Conservation (phyloP, 176 grass and related monocot species). For the Musa itinerans region DNA sequence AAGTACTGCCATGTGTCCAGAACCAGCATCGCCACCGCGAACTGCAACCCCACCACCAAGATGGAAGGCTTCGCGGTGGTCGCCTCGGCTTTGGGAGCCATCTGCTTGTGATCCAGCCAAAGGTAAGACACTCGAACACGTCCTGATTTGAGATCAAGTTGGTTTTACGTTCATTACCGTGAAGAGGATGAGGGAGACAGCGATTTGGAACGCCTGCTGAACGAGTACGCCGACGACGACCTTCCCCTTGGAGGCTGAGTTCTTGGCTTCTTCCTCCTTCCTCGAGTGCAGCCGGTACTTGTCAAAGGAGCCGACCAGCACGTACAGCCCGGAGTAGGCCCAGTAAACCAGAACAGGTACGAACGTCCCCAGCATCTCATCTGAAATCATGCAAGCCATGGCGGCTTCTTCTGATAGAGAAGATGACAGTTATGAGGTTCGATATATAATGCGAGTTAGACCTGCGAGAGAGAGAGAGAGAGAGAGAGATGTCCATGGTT, state of each 20-base stretch:
- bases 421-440: too few species aligned
- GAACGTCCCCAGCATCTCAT: background rate
- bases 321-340: background rate
- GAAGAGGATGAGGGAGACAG: background rate
- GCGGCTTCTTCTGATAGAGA: too few species aligned
- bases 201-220: background rate
- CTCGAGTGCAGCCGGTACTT: slow-evolving; percentile 1
- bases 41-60: background rate
- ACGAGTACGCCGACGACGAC: background rate
- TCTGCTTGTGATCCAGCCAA: background rate
- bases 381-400: slow-evolving; percentile 41
- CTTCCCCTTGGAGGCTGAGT: background rate
- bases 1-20: slow-evolving; percentile 3
- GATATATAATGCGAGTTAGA: too few species aligned
- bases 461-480: too few species aligned
- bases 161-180: background rate
- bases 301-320: background rate
- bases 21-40: background rate
- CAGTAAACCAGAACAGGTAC: background rate
- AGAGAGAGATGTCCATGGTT: too few species aligned
- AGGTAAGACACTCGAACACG: background rate
- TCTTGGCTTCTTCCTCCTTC: background rate
- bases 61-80: background rate
- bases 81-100: background rate
- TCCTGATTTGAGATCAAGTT: too few species aligned